Conservation (phyloP, 73 alveolate genomes). For the Tetrahymena thermophila region DNA sequence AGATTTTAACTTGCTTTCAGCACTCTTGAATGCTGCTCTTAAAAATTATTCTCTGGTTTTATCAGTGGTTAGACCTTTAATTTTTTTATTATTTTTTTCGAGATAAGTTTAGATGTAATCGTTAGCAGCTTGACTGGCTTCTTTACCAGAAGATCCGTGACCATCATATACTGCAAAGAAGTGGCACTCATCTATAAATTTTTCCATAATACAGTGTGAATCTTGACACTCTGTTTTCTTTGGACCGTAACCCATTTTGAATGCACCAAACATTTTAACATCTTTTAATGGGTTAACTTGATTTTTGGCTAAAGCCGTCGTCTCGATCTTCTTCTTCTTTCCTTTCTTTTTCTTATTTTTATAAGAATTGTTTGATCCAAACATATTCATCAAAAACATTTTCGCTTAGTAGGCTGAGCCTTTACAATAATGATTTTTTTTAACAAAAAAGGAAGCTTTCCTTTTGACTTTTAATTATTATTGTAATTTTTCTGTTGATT, state of each 20-base stretch:
- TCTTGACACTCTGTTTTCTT: conserved; percentile 42
- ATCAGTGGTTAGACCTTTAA: conserved; percentile 23
- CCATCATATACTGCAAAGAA: conserved; percentile 46
- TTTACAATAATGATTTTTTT: not conserved
- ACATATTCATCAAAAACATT: conserved; percentile 42
- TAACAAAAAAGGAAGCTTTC: not conserved
- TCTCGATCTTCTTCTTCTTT: conserved; percentile 39
- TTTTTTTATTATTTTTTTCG: conserved; percentile 35
- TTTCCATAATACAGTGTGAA: conserved; percentile 38
- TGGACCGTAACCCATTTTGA: conserved; percentile 46
- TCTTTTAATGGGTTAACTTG: conserved; percentile 36
- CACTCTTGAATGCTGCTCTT: conserved; percentile 39
- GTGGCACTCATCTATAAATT: conserved; percentile 36
- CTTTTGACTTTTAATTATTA: not conserved
- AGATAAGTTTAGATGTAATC: conserved; percentile 39
- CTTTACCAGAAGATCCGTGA: conserved; percentile 47
- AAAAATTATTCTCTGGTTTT: conserved; percentile 41
- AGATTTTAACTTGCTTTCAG: conserved; percentile 36
- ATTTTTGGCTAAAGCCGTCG: not conserved
- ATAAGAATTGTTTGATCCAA: conserved; percentile 27
- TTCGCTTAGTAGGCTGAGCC: not conserved
- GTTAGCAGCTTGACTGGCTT: conserved; percentile 44
- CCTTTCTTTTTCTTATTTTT: conserved; percentile 19
- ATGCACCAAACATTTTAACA: conserved; percentile 24
- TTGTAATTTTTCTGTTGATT: not conserved